These are phyloP conservation scores for Saccharomyces kudriavzevii DNA, from an alignment of 805 yeast genomes.

Conservation along the genomic window DNA sequence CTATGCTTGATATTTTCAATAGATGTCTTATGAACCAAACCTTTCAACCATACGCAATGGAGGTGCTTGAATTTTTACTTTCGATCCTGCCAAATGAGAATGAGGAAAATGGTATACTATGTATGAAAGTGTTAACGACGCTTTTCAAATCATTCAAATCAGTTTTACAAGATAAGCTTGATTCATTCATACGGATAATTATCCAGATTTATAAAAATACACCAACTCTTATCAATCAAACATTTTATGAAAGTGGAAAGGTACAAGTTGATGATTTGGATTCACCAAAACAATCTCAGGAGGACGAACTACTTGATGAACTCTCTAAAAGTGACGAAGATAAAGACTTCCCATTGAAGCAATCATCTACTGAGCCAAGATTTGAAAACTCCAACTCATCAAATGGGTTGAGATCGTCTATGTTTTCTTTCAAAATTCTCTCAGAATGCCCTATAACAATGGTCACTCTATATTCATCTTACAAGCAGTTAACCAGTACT, in stretches of 20 bases:
- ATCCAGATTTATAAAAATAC: constrained; percentile 71
- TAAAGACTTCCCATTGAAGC: constrained; percentile 8
- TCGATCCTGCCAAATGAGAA: constrained; percentile 64
- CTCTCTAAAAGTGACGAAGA: constrained; percentile 4
- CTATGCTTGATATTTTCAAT: constrained; percentile 70
- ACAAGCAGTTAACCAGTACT: constrained; percentile 63
- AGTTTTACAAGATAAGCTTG: constrained; percentile 59
- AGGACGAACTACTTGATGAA: constrained; percentile 4
- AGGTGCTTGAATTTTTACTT: constrained; percentile 51
- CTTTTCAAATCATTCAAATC: constrained; percentile 78
- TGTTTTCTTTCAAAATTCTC: constrained; percentile 79
- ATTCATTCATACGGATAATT: constrained; percentile 69
- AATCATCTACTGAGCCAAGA: not conserved
- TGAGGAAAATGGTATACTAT: constrained; percentile 89
- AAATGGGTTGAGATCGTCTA: constrained; percentile 54
- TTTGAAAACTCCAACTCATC: constrained; percentile 12
- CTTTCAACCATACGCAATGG: constrained; percentile 59
- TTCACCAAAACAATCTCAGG: constrained; percentile 1
- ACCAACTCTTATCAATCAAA: constrained; percentile 62
- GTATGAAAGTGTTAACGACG: constrained; percentile 80
- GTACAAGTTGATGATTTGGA: constrained; percentile 1
- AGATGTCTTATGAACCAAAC: constrained; percentile 77
- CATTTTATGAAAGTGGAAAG: constrained; percentile 39
- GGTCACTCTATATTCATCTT: constrained; percentile 84
- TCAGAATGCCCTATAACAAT: constrained; percentile 96